These are phyloP conservation scores for Rhizopus sp. DNA, from an alignment of 371 early-diverging fungal species.

Conservation along the genomic window DNA sequence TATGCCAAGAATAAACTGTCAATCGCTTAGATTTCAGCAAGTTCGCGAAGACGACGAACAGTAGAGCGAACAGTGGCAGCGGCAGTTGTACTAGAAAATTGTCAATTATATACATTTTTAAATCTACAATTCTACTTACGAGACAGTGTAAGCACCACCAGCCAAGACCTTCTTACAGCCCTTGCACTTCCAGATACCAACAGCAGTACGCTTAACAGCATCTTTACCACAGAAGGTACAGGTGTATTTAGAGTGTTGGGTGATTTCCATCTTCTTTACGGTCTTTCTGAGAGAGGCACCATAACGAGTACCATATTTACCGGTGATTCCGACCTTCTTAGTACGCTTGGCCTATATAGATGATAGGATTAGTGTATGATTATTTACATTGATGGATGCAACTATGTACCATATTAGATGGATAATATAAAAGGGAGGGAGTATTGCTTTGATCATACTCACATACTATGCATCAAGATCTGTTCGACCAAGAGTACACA, in stretches of 20 bases:
- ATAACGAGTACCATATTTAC: conserved; percentile 99
- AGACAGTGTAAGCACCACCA: conserved; percentile 99
- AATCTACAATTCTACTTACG: conserved; percentile 44
- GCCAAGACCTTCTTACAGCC: conserved; percentile 97
- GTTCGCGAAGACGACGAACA: conserved; percentile 97
- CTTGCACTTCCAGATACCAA: conserved; percentile 99
- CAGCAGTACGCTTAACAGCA: conserved; percentile 95
- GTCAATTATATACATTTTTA: background rate
- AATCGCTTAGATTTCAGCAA: conserved; percentile 84
- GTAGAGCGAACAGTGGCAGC: conserved; percentile 93
- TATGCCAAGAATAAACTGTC: conserved; percentile 1
- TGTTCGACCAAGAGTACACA: background rate
- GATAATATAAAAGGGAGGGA: conserved; percentile 3
- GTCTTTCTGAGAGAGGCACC: conserved; percentile 99
- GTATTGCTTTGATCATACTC: background rate
- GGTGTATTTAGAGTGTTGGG: conserved; percentile 99
- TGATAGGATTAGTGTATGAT: background rate
- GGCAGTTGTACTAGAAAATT: conserved; percentile 76
- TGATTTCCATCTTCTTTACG: conserved; percentile 99
- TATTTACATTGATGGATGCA: conserved; percentile 4
- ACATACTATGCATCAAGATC: background rate
- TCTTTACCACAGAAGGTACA: conserved; percentile 99
- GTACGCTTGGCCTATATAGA: conserved; percentile 92
- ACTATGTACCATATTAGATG: conserved; percentile 4
- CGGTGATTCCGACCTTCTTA: conserved; percentile 99